Conservation (phyloP, 2,329 filamentous ascomycete species). For the Thielaviopsis musarum region DNA sequence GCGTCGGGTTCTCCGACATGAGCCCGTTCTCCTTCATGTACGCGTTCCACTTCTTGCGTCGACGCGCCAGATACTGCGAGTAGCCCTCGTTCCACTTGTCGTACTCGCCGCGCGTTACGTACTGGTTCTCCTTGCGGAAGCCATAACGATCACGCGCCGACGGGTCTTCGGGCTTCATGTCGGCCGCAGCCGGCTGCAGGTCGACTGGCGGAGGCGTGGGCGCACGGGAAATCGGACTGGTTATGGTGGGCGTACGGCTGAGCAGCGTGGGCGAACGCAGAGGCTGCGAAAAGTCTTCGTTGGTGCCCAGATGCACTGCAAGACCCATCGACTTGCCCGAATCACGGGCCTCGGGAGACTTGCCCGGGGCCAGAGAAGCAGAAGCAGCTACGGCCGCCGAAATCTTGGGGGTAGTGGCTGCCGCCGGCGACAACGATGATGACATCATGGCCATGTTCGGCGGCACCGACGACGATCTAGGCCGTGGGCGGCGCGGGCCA, state of each 20-base stretch:
- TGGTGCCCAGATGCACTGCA: not conserved
- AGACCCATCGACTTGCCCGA: constrained; percentile 32
- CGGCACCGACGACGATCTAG: constrained; percentile 19
- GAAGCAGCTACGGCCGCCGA: not conserved
- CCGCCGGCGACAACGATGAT: not conserved
- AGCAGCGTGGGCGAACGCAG: constrained; percentile 11
- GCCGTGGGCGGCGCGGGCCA: constrained; percentile 5
- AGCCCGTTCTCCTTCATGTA: constrained; percentile 64
- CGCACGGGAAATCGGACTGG: constrained; percentile 11
- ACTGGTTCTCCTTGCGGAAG: constrained; percentile 74
- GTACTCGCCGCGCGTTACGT: constrained; percentile 61
- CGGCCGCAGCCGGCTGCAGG: constrained; percentile 17
- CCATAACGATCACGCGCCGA: constrained; percentile 63
- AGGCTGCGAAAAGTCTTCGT: not conserved
- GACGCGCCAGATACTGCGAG: constrained; percentile 53
- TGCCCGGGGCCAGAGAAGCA: not conserved
- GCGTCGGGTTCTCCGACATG: constrained; percentile 51
- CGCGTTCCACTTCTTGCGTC: constrained; percentile 66
- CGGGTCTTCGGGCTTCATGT: constrained; percentile 29
- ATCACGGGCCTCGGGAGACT: constrained; percentile 26
- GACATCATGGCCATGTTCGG: constrained; percentile 17
- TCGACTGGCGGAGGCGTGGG: constrained; percentile 13
- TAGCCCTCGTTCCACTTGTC: constrained; percentile 68
- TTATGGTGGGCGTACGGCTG: constrained; percentile 8
- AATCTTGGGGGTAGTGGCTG: not conserved